Evolutionary conservation across 2,329 filamentous ascomycete genomes (phyloP).

Genomic region (Aureobasidium sp.): DNA sequence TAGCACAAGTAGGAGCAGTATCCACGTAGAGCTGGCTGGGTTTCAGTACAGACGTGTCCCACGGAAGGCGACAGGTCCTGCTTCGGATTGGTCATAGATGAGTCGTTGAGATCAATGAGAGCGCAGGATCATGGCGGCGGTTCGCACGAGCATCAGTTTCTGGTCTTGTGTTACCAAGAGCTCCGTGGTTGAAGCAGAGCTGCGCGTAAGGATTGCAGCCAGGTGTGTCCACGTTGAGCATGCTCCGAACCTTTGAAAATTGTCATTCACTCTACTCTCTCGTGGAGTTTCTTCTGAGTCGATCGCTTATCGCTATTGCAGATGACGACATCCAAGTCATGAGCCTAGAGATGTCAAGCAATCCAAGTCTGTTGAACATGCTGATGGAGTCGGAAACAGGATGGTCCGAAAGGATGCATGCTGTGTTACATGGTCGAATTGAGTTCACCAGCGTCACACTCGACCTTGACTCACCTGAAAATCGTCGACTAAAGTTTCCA

Average conservation of each 20-base stretch:
- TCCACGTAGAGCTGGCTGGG: neutral
- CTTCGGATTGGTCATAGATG: neutral
- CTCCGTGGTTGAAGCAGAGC: neutral
- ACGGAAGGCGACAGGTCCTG: neutral
- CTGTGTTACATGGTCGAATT: neutral
- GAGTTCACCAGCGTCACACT: neutral
- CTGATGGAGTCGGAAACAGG: neutral
- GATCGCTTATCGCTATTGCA: neutral
- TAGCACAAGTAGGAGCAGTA: neutral
- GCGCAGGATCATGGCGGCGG: neutral
- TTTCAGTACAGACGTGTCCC: neutral
- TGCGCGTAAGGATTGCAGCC: neutral
- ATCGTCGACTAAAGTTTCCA: neutral
- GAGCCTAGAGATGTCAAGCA: neutral
- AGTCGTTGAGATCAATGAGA: neutral
- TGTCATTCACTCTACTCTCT: neutral
- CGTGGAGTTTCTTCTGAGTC: neutral
- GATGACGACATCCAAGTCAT: too few species aligned
- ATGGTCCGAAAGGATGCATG: neutral
- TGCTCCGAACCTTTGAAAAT: neutral
- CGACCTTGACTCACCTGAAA: neutral
- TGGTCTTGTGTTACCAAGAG: neutral
- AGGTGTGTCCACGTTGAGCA: neutral
- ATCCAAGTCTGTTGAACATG: neutral
- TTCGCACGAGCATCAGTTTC: neutral